phyloP scores from a whole-genome alignment of 192 early-diverging fungal species.

The Obelidium mucronatum region DNA sequence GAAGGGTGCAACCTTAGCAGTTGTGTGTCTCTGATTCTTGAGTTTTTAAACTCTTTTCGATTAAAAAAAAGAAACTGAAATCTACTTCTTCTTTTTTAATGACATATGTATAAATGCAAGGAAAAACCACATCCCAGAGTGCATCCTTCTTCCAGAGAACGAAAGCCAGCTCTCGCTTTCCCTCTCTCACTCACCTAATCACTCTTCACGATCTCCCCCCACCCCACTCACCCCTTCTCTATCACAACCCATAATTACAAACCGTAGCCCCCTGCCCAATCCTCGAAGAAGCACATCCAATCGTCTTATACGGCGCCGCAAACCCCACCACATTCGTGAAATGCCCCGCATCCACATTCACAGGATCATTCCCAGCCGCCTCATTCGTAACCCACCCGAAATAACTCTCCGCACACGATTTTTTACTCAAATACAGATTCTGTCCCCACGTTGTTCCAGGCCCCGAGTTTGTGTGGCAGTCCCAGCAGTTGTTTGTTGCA shows the following conservation, averaged over 20 bases:
- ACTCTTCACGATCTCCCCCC: too few species aligned
- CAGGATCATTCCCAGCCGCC: slow-evolving; percentile 2
- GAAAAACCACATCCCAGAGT: too few species aligned
- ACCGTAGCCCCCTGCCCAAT: not conserved
- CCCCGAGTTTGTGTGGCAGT: slow-evolving; percentile 12
- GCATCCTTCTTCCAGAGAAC: too few species aligned
- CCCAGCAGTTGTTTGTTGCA: not conserved
- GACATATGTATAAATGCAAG: too few species aligned
- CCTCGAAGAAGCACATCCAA: slow-evolving; percentile 11
- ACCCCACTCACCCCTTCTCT: too few species aligned
- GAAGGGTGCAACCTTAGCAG: too few species aligned
- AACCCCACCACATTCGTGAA: slow-evolving; percentile 24
- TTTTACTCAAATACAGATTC: slow-evolving; percentile 1
- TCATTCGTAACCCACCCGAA: slow-evolving; percentile 23
- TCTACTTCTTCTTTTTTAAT: too few species aligned
- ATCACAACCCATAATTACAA: slow-evolving; percentile 21
- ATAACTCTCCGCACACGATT: slow-evolving; percentile 5
- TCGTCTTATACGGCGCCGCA: not conserved
- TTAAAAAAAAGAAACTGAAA: too few species aligned
- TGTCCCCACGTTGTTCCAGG: not conserved
- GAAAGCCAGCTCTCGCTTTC: too few species aligned
- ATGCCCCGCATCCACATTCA: slow-evolving; percentile 5
- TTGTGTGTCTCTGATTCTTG: too few species aligned
- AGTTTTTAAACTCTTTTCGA: too few species aligned
- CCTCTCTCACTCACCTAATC: too few species aligned